Conservation (phyloP, 75 land plant species). For the Selaginella tamariscina region DNA sequence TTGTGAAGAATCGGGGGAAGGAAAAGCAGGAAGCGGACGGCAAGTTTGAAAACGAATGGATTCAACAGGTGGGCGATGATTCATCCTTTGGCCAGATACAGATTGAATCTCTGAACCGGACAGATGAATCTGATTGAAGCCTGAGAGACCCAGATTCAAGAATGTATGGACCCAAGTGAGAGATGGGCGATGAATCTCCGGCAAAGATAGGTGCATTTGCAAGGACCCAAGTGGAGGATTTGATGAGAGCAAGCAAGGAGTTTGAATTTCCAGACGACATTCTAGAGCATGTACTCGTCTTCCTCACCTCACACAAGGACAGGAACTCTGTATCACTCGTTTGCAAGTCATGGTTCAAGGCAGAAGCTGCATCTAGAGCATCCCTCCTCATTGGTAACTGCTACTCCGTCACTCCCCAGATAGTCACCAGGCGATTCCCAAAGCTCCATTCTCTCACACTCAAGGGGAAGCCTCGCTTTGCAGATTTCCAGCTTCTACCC, state of each 20-base stretch:
- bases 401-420: not conserved
- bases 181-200: too few species aligned
- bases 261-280: not conserved
- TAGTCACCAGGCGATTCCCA: not conserved
- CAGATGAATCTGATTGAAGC: too few species aligned
- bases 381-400: not conserved
- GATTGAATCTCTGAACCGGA: too few species aligned
- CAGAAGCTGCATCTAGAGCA: not conserved
- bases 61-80: too few species aligned
- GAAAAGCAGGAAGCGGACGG: too few species aligned
- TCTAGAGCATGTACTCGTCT: conserved; percentile 6
- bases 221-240: too few species aligned
- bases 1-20: too few species aligned
- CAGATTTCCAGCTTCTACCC: not conserved
- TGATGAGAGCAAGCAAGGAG: not conserved
- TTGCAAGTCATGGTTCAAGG: conserved; percentile 8
- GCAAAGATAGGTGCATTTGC: too few species aligned
- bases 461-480: conserved; percentile 8
- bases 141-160: too few species aligned
- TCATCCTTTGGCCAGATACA: too few species aligned
- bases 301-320: not conserved
- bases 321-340: conserved; percentile 2
- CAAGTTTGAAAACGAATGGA: too few species aligned
- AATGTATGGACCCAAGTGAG: too few species aligned
- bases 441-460: not conserved